phyloP scores from a whole-genome alignment of 306 rosid species.

The Rosa lucieae region DNA sequence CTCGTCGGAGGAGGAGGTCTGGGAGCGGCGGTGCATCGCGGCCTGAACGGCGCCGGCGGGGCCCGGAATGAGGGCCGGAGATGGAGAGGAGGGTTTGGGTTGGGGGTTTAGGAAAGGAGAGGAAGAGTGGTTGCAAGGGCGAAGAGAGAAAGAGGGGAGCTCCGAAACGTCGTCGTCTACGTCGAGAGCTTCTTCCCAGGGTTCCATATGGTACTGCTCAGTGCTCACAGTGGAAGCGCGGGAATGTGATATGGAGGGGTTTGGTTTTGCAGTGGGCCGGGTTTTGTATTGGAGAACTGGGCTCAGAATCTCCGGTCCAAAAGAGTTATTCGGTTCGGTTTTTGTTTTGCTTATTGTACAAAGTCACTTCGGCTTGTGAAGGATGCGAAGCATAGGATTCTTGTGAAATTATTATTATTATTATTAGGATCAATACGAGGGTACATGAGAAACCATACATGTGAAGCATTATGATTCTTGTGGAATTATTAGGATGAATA shows the following conservation, averaged over 20 bases:
- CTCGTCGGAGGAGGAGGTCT: constrained; percentile 16
- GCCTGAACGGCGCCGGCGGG: constrained; percentile 81
- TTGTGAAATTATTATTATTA: too few relatives aligned
- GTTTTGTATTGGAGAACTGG: neutral
- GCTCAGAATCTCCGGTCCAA: neutral
- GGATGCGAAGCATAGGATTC: too few relatives aligned
- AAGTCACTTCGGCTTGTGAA: neutral
- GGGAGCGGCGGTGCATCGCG: constrained; percentile 57
- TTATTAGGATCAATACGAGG: too few relatives aligned
- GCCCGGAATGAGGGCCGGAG: constrained; percentile 56
- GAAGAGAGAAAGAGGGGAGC: constrained; percentile 41
- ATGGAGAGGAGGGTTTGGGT: constrained; percentile 5
- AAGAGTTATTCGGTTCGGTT: too few relatives aligned
- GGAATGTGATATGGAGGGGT: neutral
- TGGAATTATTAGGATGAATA: neutral
- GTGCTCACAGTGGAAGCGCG: constrained; percentile 14
- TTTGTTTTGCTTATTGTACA: too few relatives aligned
- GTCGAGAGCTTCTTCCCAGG: constrained; percentile 65
- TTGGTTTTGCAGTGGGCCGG: neutral
- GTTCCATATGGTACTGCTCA: constrained; percentile 25
- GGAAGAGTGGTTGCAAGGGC: constrained; percentile 42
- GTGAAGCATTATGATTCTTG: neutral
- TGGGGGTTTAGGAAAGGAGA: constrained; percentile 16
- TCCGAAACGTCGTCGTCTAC: constrained; percentile 68
- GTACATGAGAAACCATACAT: too few relatives aligned